Conservation (phyloP, 805 yeast genomes). For the Groenewaldozyma tartarivorans region DNA sequence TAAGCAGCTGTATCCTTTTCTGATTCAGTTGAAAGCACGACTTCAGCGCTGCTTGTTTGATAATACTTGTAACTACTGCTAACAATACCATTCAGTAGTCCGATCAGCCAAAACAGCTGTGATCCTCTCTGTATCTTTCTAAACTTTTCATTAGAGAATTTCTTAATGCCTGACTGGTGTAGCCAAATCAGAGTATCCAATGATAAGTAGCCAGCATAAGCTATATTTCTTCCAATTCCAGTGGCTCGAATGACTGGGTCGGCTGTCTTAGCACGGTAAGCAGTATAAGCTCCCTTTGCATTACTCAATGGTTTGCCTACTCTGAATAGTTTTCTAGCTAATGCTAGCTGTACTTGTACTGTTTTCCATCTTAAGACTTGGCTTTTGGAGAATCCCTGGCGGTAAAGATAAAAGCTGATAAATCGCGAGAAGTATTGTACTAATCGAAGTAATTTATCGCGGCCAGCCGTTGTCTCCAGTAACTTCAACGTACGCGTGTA, state of each 20-base stretch:
- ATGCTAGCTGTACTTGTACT: constrained; percentile 52
- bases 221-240: constrained; percentile 26
- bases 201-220: constrained; percentile 27
- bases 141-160: constrained; percentile 22
- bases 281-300: constrained; percentile 55
- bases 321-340: constrained; percentile 76
- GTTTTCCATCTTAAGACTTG: constrained; percentile 41
- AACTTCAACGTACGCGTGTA: constrained; percentile 50
- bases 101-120: constrained; percentile 69
- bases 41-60: constrained; percentile 31
- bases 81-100: constrained; percentile 52
- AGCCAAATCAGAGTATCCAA: constrained; percentile 29
- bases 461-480: constrained; percentile 59
- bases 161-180: constrained; percentile 23
- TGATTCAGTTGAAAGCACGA: constrained; percentile 30
- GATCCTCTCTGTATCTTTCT: constrained; percentile 37
- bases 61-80: constrained; percentile 49
- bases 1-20: constrained; percentile 30
- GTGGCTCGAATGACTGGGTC: constrained; percentile 47
- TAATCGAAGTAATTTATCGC: constrained; percentile 73
- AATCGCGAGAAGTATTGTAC: constrained; percentile 76
- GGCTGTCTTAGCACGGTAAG: constrained; percentile 59
- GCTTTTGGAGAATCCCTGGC: constrained; percentile 44
- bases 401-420: constrained; percentile 49
- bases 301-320: constrained; percentile 70